phyloP scores from a whole-genome alignment of 306 rosid genomes.

The Trifolium pratense region DNA sequence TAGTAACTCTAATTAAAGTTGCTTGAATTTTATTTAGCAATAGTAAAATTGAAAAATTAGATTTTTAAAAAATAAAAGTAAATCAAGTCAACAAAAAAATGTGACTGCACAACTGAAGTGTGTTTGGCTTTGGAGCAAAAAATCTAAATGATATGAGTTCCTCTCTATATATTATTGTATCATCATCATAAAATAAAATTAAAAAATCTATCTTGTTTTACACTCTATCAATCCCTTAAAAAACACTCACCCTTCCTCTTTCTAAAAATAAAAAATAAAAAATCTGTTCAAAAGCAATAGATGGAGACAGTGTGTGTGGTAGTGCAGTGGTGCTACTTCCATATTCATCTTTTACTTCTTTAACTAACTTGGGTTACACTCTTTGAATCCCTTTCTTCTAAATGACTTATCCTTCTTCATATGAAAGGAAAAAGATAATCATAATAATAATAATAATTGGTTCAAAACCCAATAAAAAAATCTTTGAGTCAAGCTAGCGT shows the following conservation, averaged over 20 bases:
- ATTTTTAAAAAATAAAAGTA: background rate
- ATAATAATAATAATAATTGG: slow-evolving; percentile 37
- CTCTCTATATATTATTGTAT: background rate
- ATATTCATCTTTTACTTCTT: slow-evolving; percentile 42
- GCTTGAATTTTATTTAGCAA: too few species aligned
- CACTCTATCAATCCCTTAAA: slow-evolving; percentile 82
- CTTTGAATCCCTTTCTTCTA: slow-evolving; percentile 62
- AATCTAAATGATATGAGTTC: slow-evolving; percentile 57
- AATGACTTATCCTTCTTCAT: slow-evolving; percentile 50
- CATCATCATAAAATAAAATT: too few species aligned
- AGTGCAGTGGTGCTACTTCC: slow-evolving; percentile 47
- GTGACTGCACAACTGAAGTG: slow-evolving; percentile 70
- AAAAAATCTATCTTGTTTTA: slow-evolving; percentile 49
- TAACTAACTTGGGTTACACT: slow-evolving; percentile 76
- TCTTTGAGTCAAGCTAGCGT: slow-evolving; percentile 41
- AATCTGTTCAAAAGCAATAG: slow-evolving; percentile 40
- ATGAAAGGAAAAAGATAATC: slow-evolving; percentile 37
- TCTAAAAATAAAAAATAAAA: slow-evolving; percentile 39
- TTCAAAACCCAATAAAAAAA: slow-evolving; percentile 42
- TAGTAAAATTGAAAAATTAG: background rate
- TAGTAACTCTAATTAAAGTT: too few species aligned
- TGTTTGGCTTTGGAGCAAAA: slow-evolving; percentile 61
- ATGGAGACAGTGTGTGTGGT: slow-evolving; percentile 31
- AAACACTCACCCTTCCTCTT: slow-evolving; percentile 55
- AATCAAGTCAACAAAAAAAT: slow-evolving; percentile 29